Conservation (phyloP, 1,284 basidiomycete species). For the Hymenochaete sp. region DNA sequence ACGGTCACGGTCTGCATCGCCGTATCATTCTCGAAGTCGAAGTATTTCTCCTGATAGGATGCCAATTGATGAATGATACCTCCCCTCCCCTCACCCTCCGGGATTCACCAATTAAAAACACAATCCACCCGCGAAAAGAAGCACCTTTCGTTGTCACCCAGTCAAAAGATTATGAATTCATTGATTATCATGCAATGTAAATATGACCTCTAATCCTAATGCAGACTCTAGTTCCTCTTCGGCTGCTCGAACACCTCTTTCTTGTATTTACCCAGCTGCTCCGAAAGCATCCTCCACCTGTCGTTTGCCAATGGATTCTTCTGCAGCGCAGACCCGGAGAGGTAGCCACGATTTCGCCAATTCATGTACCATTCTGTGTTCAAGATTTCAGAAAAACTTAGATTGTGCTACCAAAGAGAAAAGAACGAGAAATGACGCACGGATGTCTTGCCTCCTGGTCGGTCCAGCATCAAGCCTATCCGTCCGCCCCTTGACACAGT, state of each 20-base stretch:
- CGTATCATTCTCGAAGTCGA: constrained; percentile 45
- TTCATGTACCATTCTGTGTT: constrained; percentile 70
- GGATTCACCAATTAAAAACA: too few relatives aligned
- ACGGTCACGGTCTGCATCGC: constrained; percentile 34
- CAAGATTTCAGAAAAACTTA: constrained; percentile 5
- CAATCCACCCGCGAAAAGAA: too few relatives aligned
- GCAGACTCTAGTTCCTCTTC: neutral
- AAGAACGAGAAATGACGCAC: constrained; percentile 38
- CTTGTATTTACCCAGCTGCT: constrained; percentile 52
- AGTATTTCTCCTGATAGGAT: constrained; percentile 54
- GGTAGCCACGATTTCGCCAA: constrained; percentile 63
- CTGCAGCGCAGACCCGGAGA: constrained; percentile 48
- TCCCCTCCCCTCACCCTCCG: too few relatives aligned
- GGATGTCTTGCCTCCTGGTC: constrained; percentile 76
- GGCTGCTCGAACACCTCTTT: constrained; percentile 30
- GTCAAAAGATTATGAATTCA: neutral
- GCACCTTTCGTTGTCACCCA: too few relatives aligned
- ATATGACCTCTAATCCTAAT: neutral
- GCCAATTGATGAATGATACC: constrained; percentile 22
- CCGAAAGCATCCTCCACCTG: constrained; percentile 58
- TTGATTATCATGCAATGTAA: neutral
- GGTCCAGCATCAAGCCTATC: constrained; percentile 70
- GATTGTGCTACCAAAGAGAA: constrained; percentile 1
- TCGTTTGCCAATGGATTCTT: constrained; percentile 57
- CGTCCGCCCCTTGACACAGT: constrained; percentile 66